Percentiles rank a stretch among this genome's conserved stretches.
Evolutionary conservation across 768 basidiomycete species (phyloP).

Genomic region (Auriscalpium microsporum): DNA sequence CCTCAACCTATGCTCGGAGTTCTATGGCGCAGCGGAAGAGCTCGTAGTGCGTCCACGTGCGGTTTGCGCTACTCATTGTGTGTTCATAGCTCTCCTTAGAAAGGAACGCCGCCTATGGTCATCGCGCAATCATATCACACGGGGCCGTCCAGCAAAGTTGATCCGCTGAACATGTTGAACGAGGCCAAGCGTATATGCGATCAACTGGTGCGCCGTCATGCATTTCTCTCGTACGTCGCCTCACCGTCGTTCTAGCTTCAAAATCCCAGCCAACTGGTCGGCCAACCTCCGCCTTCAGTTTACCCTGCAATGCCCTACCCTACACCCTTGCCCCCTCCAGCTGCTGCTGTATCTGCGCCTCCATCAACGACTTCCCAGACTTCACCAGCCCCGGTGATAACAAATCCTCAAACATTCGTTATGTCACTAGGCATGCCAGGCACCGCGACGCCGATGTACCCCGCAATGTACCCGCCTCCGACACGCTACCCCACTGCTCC

Average conservation of each 20-base stretch:
- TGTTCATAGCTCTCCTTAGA: constrained; percentile 22
- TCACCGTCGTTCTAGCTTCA: constrained; percentile 41
- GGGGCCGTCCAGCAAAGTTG: constrained; percentile 59
- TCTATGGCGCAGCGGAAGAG: constrained; percentile 80
- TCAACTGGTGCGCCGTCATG: constrained; percentile 43
- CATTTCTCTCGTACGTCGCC: background rate
- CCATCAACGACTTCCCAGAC: constrained; percentile 27
- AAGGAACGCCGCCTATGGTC: constrained; percentile 57
- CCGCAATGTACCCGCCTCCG: constrained; percentile 27
- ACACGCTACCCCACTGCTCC: constrained; percentile 51
- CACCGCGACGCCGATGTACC: constrained; percentile 35
- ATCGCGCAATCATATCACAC: constrained; percentile 76
- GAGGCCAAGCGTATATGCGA: constrained; percentile 78
- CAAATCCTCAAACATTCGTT: constrained; percentile 65
- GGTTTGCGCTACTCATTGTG: constrained; percentile 5
- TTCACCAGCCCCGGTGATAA: constrained; percentile 40
- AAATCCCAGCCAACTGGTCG: constrained; percentile 63
- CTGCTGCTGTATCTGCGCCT: constrained; percentile 19
- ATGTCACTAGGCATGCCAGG: constrained; percentile 45
- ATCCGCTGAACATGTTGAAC: constrained; percentile 62
- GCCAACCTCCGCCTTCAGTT: constrained; percentile 55
- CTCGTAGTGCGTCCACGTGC: constrained; percentile 50
- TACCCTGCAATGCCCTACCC: constrained; percentile 29
- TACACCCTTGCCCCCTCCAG: constrained; percentile 21
- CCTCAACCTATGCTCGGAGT: constrained; percentile 74